Percentiles rank a stretch among this genome's conserved stretches.
These are phyloP conservation scores for Leishmania amazonensis DNA, from an alignment of 208 protist species.

Conservation along the genomic window DNA sequence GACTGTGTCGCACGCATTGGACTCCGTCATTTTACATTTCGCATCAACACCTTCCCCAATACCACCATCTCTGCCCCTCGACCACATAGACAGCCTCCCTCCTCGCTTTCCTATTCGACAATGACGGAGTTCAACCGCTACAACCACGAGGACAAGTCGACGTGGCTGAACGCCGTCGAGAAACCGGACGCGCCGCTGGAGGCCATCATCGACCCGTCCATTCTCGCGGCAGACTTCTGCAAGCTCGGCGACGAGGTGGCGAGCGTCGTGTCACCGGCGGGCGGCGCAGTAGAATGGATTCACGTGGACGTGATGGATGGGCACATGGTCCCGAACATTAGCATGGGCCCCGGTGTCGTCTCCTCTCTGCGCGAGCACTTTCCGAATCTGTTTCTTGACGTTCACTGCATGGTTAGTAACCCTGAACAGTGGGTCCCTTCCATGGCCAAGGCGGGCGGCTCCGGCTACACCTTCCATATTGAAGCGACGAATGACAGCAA, in stretches of 20 bases:
- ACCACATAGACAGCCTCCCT: not conserved
- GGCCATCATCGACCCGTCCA: conserved; percentile 89
- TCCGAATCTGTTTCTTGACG: conserved; percentile 92
- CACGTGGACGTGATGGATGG: conserved; percentile 98
- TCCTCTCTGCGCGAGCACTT: conserved; percentile 86
- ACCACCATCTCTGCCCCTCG: not conserved
- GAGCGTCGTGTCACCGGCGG: conserved; percentile 64
- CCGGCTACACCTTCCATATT: conserved; percentile 96
- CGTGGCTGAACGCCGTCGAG: conserved; percentile 58
- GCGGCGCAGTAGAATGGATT: conserved; percentile 87
- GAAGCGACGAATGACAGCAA: conserved; percentile 84
- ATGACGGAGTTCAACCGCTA: conserved; percentile 21
- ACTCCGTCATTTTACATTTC: not conserved
- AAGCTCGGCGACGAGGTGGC: conserved; percentile 80
- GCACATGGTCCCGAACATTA: conserved; percentile 98
- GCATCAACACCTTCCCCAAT: not conserved
- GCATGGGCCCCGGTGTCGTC: conserved; percentile 94
- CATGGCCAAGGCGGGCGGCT: conserved; percentile 90
- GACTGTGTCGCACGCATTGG: not conserved
- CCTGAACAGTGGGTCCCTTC: conserved; percentile 90
- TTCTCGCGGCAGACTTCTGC: conserved; percentile 92
- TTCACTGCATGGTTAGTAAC: conserved; percentile 97
- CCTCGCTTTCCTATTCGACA: not conserved
- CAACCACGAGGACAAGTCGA: conserved; percentile 60
- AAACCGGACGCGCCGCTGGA: conserved; percentile 40